Evolutionary conservation across 2,329 filamentous ascomycete genomes (phyloP).

Genomic region (Exophiala dermatitidis): DNA sequence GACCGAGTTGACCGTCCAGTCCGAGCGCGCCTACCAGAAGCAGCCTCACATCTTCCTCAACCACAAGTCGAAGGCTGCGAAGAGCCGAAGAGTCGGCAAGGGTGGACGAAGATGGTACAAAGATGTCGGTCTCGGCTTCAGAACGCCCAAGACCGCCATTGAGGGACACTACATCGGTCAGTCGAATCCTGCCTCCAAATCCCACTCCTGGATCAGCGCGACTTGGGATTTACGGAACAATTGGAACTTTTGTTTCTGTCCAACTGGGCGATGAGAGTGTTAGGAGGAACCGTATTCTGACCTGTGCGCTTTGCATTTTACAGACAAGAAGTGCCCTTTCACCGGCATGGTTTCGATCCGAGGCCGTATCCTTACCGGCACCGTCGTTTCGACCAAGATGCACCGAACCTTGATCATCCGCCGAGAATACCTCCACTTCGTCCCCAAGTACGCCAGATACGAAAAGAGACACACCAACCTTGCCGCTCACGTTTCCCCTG

Average conservation of each 20-base stretch:
- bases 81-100: constrained; percentile 75
- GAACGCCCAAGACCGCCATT: constrained; percentile 97
- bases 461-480: constrained; percentile 99
- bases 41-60: constrained; percentile 99
- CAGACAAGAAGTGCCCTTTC: constrained; percentile 99
- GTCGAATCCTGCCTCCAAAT: constrained; percentile 31
- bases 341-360: constrained; percentile 98
- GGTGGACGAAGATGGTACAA: constrained; percentile 97
- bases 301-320: constrained; percentile 20
- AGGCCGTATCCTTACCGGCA: constrained; percentile 99
- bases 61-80: constrained; percentile 84
- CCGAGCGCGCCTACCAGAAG: constrained; percentile 99
- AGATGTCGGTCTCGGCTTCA: constrained; percentile 98
- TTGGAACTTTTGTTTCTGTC: too few species aligned
- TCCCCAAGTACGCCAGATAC: constrained; percentile 99
- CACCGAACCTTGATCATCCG: constrained; percentile 99
- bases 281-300: constrained; percentile 24
- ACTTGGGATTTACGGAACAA: too few species aligned
- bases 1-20: constrained; percentile 98
- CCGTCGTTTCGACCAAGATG: constrained; percentile 99
- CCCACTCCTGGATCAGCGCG: neutral
- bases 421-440: constrained; percentile 99
- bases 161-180: constrained; percentile 98
- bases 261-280: neutral
- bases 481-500: constrained; percentile 94